These are phyloP conservation scores for Hypoxylon crocopeplum DNA, from an alignment of 495 filamentous ascomycete species.

Conservation along the genomic window DNA sequence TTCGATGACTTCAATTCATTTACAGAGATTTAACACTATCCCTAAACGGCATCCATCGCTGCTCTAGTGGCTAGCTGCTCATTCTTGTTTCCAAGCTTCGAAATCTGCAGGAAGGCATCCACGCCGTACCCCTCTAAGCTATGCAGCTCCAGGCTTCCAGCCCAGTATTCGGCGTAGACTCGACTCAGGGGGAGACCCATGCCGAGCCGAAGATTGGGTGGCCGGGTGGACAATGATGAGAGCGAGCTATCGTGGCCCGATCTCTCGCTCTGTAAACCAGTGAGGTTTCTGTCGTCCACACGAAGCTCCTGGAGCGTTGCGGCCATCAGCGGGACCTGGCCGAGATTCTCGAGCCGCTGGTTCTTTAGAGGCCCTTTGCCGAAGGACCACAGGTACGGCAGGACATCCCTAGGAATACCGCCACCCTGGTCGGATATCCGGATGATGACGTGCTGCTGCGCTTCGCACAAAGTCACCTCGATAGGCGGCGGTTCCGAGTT, in stretches of 20 bases:
- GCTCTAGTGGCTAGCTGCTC: constrained; percentile 91
- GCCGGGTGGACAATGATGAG: constrained; percentile 76
- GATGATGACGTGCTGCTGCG: constrained; percentile 94
- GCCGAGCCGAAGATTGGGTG: constrained; percentile 86
- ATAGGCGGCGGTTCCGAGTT: constrained; percentile 73
- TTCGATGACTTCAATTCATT: neutral
- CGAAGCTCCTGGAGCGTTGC: constrained; percentile 91
- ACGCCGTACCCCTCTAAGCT: constrained; percentile 95
- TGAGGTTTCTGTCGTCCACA: constrained; percentile 82
- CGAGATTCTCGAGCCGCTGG: constrained; percentile 78
- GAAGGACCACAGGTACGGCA: constrained; percentile 97
- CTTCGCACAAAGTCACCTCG: constrained; percentile 92
- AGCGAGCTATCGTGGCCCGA: constrained; percentile 66
- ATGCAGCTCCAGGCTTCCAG: constrained; percentile 88
- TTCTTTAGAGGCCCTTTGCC: constrained; percentile 83
- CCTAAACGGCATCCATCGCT: constrained; percentile 84
- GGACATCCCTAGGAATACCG: constrained; percentile 80
- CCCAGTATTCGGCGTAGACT: constrained; percentile 99
- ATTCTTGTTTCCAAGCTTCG: constrained; percentile 97
- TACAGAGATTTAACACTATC: neutral
- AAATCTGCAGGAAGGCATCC: constrained; percentile 97
- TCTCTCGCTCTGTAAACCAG: constrained; percentile 68
- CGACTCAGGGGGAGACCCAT: constrained; percentile 94
- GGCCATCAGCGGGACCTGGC: constrained; percentile 87
- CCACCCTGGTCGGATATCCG: constrained; percentile 95